These are phyloP conservation scores for Rhamnella rubrinervis DNA, from an alignment of 331 rosid species.

Conservation along the genomic window DNA sequence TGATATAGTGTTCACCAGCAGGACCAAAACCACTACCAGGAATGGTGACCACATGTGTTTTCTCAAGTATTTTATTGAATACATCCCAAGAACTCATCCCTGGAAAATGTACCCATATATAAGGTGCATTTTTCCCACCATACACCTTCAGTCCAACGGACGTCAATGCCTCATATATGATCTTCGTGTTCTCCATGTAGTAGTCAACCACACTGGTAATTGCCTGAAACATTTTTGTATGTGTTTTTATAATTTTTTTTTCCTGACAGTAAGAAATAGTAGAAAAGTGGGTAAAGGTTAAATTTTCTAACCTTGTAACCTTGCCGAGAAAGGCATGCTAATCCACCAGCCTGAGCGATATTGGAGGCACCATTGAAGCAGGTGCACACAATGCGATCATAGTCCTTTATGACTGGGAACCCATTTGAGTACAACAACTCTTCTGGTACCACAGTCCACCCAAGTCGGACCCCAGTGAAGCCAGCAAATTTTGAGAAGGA, in stretches of 20 bases:
- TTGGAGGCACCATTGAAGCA: constrained; percentile 90
- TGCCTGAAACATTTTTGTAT: constrained; percentile 36
- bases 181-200: constrained; percentile 60
- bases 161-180: constrained; percentile 42
- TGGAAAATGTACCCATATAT: constrained; percentile 66
- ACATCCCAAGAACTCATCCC: constrained; percentile 59
- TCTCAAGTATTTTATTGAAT: constrained; percentile 51
- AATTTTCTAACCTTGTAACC: constrained; percentile 48
- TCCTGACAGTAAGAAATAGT: not conserved
- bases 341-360: constrained; percentile 83
- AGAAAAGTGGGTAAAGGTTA: not conserved
- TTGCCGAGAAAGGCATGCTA: constrained; percentile 74
- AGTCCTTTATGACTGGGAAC: constrained; percentile 72
- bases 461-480: constrained; percentile 91
- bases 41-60: constrained; percentile 53
- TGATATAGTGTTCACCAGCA: constrained; percentile 51
- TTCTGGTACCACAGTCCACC: constrained; percentile 87
- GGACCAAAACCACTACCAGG: constrained; percentile 76
- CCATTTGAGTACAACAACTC: constrained; percentile 68
- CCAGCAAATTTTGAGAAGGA: constrained; percentile 93
- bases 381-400: constrained; percentile 74
- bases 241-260: not conserved
- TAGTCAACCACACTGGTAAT: constrained; percentile 27
- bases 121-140: constrained; percentile 66
- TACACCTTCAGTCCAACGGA: constrained; percentile 50